Base-by-base conservation (phyloP, 192 early-diverging fungal species). In the Backusella macrospora region DNA sequence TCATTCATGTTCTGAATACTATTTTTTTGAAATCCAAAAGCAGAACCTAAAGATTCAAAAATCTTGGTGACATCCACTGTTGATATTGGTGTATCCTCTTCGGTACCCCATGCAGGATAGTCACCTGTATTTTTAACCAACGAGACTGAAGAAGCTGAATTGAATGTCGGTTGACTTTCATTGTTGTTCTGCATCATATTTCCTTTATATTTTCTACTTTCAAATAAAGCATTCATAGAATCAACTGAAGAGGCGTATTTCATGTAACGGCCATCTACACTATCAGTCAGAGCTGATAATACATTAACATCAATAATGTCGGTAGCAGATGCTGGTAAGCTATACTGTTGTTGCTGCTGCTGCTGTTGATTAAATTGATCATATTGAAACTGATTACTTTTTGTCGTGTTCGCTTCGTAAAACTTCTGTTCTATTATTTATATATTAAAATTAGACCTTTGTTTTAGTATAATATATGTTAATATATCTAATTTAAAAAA, bases 11-110 rank as follows among this genome's bases (percentile, higher is more conserved):
- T 94, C 71, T 85, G 85, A 84, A 90, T 88, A 74, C 86, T 93
- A 72, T 93, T 89, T 38, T 82, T 81, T 75, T 94, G 93, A 76
- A 94, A 94, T 3, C 93, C 93, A 65, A 94, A 90, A 81, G 91
- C 91, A 55, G 82, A 78, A 3, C 82, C 83, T 45, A 94, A 65
- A 52, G 89, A 86, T 26, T 84, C 78, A 76, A 94, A 91, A 37
- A 91, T 91, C 39, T 88, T 86, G 65, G 90, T 85, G 49, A 94
- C 90, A 62, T 89, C 88, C 49, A 89, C 86, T 40, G 85, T 84
- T 43, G 90, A 86, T 37, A 92, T 76, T 34, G 91, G 91, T 12
- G 83, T 81, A 5, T 84, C 83, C 13, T 88, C 84, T 43, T 78
- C 82, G 26, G 68, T 72, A 59, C 74, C 62, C 84, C 84, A 87